Conservation (phyloP, 768 basidiomycete species). For the Grammothele lineata region DNA sequence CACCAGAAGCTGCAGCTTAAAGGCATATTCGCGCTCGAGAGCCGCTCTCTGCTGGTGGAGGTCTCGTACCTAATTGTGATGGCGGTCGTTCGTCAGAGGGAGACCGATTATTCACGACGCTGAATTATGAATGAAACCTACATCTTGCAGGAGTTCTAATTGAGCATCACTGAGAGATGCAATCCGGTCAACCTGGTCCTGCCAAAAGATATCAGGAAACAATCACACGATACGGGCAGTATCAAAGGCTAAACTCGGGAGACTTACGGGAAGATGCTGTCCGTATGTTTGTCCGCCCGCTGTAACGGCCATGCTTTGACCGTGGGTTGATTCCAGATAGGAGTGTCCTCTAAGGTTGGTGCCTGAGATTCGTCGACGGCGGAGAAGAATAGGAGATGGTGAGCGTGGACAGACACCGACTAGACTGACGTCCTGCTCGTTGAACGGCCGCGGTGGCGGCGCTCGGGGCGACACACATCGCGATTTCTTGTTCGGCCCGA, state of each 20-base stretch:
- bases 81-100: no score
- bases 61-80: slow-evolving; percentile 51
- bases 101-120: no score
- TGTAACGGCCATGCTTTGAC: slow-evolving; percentile 4
- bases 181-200: slow-evolving; percentile 76
- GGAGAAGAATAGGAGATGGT: no score
- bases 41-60: slow-evolving; percentile 60
- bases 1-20: slow-evolving; percentile 59
- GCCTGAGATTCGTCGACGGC: no score
- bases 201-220: not conserved
- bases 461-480: no score
- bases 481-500: no score
- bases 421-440: no score
- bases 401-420: no score
- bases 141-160: slow-evolving; percentile 61
- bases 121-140: slow-evolving; percentile 32
- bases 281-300: slow-evolving; percentile 40
- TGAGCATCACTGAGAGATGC: slow-evolving; percentile 55
- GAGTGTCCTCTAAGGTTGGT: no score
- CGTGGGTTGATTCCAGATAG: no score
- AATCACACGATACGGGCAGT: no score
- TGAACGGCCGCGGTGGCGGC: no score
- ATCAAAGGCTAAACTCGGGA: not conserved
- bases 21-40: slow-evolving; percentile 77
- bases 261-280: slow-evolving; percentile 47